Evolutionary conservation across 202 grass and related monocot species (phyloP).

Genomic region (Zoysia matrella): DNA sequence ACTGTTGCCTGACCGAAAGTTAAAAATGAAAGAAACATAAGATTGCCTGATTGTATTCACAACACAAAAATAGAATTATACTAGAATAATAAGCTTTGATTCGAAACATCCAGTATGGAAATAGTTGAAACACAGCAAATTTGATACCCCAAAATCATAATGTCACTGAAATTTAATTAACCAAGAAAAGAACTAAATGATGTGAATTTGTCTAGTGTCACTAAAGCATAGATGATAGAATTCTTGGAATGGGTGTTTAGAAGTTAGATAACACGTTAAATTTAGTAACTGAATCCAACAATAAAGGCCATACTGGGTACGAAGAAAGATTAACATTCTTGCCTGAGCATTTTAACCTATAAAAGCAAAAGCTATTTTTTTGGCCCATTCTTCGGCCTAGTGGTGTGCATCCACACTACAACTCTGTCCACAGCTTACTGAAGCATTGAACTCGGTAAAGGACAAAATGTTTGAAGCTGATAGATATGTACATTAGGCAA

Average conservation of each 20-base stretch:
- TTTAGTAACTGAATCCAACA: neutral
- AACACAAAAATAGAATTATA: neutral
- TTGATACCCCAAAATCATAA: neutral
- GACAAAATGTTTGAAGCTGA: neutral
- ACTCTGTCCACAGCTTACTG: neutral
- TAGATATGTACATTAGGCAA: no score
- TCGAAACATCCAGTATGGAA: neutral
- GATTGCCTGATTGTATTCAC: neutral
- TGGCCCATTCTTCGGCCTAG: neutral
- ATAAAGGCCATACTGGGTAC: neutral
- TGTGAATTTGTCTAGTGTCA: neutral
- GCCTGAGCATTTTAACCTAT: neutral
- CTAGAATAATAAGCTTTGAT: neutral
- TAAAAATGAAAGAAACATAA: conserved; percentile 20
- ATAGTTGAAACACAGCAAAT: neutral
- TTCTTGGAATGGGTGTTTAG: neutral
- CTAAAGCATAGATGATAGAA: no score
- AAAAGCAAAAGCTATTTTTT: neutral
- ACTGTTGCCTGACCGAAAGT: conserved; percentile 69
- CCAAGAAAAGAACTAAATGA: neutral
- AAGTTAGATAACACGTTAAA: neutral
- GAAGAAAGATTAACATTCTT: conserved; percentile 10
- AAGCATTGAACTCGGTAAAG: neutral
- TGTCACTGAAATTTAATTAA: neutral
- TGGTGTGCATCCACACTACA: neutral